Percentiles rank a stretch among this genome's conserved stretches.
These are phyloP conservation scores for Neospora caninum DNA, from an alignment of 169 alveolate genomes.

Conservation along the genomic window DNA sequence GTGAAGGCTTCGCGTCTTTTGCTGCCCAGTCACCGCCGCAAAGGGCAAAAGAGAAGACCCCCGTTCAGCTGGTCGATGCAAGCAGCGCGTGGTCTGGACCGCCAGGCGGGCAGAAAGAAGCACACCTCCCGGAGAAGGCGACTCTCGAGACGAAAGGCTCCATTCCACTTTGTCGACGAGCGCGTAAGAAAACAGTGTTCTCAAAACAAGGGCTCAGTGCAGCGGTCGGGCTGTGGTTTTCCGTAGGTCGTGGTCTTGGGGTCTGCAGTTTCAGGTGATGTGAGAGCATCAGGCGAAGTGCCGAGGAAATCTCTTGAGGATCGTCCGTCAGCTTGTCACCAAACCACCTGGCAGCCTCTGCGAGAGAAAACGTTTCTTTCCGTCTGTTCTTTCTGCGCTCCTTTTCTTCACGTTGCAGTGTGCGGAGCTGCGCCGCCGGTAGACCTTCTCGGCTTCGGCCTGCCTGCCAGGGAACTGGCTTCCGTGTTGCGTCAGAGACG, in stretches of 20 bases:
- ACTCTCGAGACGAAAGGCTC: background rate
- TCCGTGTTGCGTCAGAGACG: background rate
- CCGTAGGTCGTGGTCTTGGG: too few species aligned
- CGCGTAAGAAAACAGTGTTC: too few species aligned
- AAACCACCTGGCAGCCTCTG: too few species aligned
- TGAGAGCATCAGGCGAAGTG: too few species aligned
- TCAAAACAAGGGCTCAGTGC: too few species aligned
- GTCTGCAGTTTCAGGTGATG: too few species aligned
- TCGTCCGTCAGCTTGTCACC: too few species aligned
- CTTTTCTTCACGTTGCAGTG: constrained; percentile 12
- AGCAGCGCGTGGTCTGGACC: background rate
- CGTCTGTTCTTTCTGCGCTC: background rate
- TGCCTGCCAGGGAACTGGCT: constrained; percentile 44
- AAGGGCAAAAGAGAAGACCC: background rate
- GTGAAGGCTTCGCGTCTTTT: too few species aligned
- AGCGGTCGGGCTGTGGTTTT: too few species aligned
- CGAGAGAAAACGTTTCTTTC: too few species aligned
- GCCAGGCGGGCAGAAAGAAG: background rate
- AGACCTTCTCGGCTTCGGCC: constrained; percentile 65
- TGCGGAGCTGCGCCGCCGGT: constrained; percentile 62
- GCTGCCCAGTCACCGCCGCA: background rate
- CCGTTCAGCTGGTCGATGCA: background rate
- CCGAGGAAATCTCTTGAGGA: too few species aligned
- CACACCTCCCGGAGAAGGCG: background rate
- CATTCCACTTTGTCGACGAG: background rate